Conservation (phyloP, 768 basidiomycete genomes). For the Pulveroboletus sp. region DNA sequence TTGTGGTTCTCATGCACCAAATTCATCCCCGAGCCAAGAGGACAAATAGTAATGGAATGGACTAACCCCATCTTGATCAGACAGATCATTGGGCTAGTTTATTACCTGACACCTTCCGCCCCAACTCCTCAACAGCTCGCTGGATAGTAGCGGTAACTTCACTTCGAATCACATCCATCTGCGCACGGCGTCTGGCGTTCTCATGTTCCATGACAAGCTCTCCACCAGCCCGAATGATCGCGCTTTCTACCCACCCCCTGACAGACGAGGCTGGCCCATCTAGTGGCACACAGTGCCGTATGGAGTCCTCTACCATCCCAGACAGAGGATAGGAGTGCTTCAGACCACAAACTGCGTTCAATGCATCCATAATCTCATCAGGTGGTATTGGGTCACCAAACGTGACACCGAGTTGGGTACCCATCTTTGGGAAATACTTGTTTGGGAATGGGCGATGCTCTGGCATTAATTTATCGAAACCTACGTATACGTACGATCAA, state of each 20-base stretch:
- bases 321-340: neutral
- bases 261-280: neutral
- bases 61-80: neutral
- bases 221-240: slow-evolving; percentile 4
- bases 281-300: neutral
- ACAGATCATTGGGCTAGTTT: slow-evolving; percentile 19
- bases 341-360: slow-evolving; percentile 9
- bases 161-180: slow-evolving; percentile 43
- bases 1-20: no score
- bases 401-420: slow-evolving; percentile 67
- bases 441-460: slow-evolving; percentile 75
- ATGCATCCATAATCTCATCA: slow-evolving; percentile 31
- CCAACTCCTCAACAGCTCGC: slow-evolving; percentile 49
- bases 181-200: slow-evolving; percentile 11
- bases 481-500: slow-evolving; percentile 29
- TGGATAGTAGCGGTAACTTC: slow-evolving; percentile 56
- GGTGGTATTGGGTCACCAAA: slow-evolving; percentile 73
- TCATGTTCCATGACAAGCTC: slow-evolving; percentile 5
- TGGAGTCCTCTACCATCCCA: neutral
- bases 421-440: slow-evolving; percentile 64
- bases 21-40: no score
- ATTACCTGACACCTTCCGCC: slow-evolving; percentile 47
- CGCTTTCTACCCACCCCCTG: slow-evolving; percentile 14
- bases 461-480: slow-evolving; percentile 89
- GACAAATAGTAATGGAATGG: no score